Conservation (phyloP, 176 grass and related monocot species). For the Rhynchospora tenuis region DNA sequence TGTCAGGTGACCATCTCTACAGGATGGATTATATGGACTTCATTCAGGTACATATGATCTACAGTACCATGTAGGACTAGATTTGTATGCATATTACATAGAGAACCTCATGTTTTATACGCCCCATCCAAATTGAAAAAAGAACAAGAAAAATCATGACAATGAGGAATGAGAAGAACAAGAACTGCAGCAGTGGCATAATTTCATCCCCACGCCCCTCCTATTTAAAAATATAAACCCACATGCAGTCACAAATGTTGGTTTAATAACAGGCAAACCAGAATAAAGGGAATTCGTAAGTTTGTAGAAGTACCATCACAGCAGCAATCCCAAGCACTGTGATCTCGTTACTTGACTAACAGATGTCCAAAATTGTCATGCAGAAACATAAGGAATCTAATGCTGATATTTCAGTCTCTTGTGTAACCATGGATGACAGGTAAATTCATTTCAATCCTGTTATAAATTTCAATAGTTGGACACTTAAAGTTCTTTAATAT, state of each 20-base stretch:
- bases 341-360: constrained; percentile 6
- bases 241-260: neutral
- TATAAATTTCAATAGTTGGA: neutral
- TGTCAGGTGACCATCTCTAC: constrained; percentile 85
- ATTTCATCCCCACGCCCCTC: neutral
- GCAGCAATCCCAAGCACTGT: neutral
- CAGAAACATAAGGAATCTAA: constrained; percentile 66
- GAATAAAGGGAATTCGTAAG: neutral
- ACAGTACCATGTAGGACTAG: neutral
- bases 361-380: constrained; percentile 23
- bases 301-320: neutral
- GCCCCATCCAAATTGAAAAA: neutral
- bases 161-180: neutral
- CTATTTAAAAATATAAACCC: neutral
- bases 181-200: neutral
- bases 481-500: neutral
- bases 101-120: neutral
- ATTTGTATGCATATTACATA: neutral
- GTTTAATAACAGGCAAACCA: neutral
- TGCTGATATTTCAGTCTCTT: constrained; percentile 75
- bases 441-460: constrained; percentile 17
- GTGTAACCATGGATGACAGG: constrained; percentile 72
- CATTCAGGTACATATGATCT: constrained; percentile 43
- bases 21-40: constrained; percentile 94
- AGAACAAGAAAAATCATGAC: neutral